Conservation (phyloP, 2,329 filamentous ascomycete species). For the Balansia obtecta region DNA sequence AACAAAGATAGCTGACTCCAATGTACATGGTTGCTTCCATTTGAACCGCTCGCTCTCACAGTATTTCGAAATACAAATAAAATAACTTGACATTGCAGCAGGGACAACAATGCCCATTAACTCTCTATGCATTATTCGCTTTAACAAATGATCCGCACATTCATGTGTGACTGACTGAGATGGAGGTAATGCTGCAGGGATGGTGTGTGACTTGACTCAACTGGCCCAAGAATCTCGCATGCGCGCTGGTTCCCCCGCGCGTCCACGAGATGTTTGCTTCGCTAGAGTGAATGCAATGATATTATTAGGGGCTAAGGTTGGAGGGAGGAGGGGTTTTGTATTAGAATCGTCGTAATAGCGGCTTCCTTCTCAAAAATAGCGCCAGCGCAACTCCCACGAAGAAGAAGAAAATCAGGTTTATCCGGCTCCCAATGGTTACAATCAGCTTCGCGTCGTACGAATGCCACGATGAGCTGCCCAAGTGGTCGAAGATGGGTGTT, state of each 20-base stretch:
- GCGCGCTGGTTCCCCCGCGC: neutral
- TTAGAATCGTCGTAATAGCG: slow-evolving; percentile 10
- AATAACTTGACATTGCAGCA: too few relatives aligned
- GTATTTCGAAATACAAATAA: too few relatives aligned
- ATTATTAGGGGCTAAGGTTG: neutral
- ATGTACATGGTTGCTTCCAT: too few relatives aligned
- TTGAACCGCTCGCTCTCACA: too few relatives aligned
- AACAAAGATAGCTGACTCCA: too few relatives aligned
- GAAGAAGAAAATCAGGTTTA: slow-evolving; percentile 10
- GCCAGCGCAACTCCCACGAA: slow-evolving; percentile 11
- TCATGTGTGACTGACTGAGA: too few relatives aligned
- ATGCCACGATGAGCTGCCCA: slow-evolving; percentile 30
- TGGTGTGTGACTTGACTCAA: neutral
- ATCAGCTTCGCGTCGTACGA: slow-evolving; percentile 21
- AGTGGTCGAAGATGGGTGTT: slow-evolving; percentile 28
- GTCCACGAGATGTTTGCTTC: neutral
- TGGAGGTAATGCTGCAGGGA: too few relatives aligned
- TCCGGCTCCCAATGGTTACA: slow-evolving; percentile 8
- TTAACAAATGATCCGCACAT: too few relatives aligned
- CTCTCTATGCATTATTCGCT: too few relatives aligned
- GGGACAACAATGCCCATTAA: too few relatives aligned
- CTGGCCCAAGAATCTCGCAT: neutral
- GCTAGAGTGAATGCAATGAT: neutral
- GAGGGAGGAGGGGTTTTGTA: neutral
- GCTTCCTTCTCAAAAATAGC: slow-evolving; percentile 10